Evolutionary conservation across 306 rosid species (phyloP).

Genomic region (Bauhinia variegata): DNA sequence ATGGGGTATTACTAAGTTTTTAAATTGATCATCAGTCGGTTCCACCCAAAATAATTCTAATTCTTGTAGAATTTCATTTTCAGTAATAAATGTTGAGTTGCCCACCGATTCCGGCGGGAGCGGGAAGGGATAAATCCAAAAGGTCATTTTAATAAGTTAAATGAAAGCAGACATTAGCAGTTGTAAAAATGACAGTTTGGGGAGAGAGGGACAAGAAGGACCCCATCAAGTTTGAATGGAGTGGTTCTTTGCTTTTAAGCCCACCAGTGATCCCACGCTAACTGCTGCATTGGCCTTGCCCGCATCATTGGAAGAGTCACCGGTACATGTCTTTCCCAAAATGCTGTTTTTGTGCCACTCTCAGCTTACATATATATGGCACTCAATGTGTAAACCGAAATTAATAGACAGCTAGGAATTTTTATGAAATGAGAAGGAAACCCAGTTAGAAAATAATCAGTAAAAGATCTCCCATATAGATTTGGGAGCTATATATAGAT

Average conservation of each 20-base stretch:
- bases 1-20: too few species aligned
- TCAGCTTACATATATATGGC: slow-evolving; percentile 2
- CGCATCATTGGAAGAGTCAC: slow-evolving; percentile 40
- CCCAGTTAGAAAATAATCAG: slow-evolving; percentile 29
- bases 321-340: slow-evolving; percentile 31
- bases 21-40: too few species aligned
- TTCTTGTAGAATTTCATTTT: too few species aligned
- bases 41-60: too few species aligned
- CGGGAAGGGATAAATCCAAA: slow-evolving; percentile 25
- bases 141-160: slow-evolving; percentile 22
- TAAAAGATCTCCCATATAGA: background rate
- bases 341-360: slow-evolving; percentile 18
- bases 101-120: slow-evolving; percentile 25
- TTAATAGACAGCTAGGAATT: slow-evolving; percentile 20
- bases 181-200: slow-evolving; percentile 29
- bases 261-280: slow-evolving; percentile 37
- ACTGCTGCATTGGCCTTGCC: slow-evolving; percentile 36
- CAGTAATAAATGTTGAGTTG: background rate
- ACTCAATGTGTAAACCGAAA: slow-evolving; percentile 12
- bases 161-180: slow-evolving; percentile 33
- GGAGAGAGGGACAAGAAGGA: slow-evolving; percentile 38
- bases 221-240: slow-evolving; percentile 46
- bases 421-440: slow-evolving; percentile 29
- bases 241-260: slow-evolving; percentile 36
- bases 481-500: slow-evolving; percentile 24